Base-by-base conservation (phyloP, 257 asterid species). In the Cynanchum wilfordii region DNA sequence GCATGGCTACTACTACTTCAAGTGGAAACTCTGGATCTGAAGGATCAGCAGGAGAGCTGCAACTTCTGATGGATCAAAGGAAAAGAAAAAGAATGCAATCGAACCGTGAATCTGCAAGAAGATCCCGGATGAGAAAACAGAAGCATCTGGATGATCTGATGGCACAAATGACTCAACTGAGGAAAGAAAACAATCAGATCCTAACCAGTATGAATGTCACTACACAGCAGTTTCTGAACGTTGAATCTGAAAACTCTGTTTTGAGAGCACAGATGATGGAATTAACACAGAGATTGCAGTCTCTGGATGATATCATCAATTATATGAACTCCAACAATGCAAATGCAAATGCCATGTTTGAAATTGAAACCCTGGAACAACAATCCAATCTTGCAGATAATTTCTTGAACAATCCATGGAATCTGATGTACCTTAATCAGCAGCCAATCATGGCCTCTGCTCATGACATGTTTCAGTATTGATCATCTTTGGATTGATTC, bases 91-190 rank as follows among this genome's bases (percentile, higher is more conserved):
- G 99, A 68, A 95, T 89, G 97, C 85, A 74, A 36, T 94, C 99
- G n/a, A 92, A 92, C 79, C 83, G 99, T 0, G 99, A 95, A 64
- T 95, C 99, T 9, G 97, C 99, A 27, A 77, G 96, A 75, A 81
- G 98, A 73, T 95, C 98, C 63, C 81, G 98, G 82, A 73, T 86
- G 97, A 80, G 96, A 47, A 94, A 94, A 76, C 98, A 89, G 89
- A 84, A 85, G 80, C 96, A 87, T 76, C 10, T 95, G 63, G 99
- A 92, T 65, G 96, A 90, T 33, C 82, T 95, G 52, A 73, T 71
- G 84, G 83, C 86, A 10, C 92, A 89, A 78, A 82, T 72, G 15
- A 70, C 66, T 7, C 90, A 86, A 71, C 78, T 92, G 25, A 81
- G 51, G 79, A 82, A 84, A 49, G 93, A 89, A 63, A 91, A 91